Evolutionary conservation across 768 basidiomycete species (phyloP).

Genomic region (Kwoniella botswanensis): DNA sequence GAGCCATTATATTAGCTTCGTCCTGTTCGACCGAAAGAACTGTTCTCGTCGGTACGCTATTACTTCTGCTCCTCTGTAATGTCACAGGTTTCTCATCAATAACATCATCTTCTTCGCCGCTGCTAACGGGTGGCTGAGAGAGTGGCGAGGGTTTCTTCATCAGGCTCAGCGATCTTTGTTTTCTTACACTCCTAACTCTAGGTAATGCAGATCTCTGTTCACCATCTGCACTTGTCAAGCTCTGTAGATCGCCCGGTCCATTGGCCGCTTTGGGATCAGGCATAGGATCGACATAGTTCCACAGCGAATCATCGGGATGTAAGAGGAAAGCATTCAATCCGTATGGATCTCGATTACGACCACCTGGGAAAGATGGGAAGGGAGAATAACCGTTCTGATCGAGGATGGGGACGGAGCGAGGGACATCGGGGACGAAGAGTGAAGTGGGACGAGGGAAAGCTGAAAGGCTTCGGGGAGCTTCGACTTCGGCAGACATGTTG

Average conservation of each 20-base stretch:
- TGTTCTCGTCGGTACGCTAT: constrained; percentile 14
- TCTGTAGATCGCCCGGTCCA: neutral
- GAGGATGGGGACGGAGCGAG: constrained; percentile 31
- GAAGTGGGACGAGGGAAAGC: constrained; percentile 44
- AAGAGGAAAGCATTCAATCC: constrained; percentile 49
- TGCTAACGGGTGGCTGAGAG: constrained; percentile 27
- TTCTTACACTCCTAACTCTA: constrained; percentile 2
- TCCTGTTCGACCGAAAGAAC: constrained; percentile 17
- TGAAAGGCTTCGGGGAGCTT: constrained; percentile 18
- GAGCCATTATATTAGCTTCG: constrained; percentile 8
- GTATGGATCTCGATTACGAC: constrained; percentile 40
- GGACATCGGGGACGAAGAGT: constrained; percentile 28
- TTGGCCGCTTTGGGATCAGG: constrained; percentile 13
- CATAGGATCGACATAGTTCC: constrained; percentile 37
- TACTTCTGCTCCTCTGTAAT: constrained; percentile 13
- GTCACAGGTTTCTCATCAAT: constrained; percentile 2
- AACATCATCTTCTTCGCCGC: neutral
- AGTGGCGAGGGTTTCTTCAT: constrained; percentile 31
- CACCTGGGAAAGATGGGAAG: constrained; percentile 44
- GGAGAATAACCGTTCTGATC: constrained; percentile 46
- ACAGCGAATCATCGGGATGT: constrained; percentile 46
- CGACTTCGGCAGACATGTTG: constrained; percentile 24
- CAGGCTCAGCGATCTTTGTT: constrained; percentile 27
- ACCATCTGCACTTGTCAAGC: neutral
- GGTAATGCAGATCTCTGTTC: constrained; percentile 12